Conservation (phyloP, 768 basidiomycete genomes). For the Kwoniella europaea region DNA sequence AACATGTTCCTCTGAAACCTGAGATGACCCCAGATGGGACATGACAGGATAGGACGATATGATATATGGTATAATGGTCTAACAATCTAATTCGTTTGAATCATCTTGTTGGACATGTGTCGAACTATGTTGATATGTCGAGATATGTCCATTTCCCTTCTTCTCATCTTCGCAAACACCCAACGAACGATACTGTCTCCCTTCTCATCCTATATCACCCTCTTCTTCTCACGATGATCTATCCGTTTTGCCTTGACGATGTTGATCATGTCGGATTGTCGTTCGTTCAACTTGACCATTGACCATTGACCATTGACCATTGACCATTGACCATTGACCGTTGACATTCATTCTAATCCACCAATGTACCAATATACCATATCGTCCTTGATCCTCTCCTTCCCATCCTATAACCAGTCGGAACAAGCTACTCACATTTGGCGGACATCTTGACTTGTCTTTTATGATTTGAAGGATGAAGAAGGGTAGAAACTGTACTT, state of each 20-base stretch:
- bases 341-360: not conserved
- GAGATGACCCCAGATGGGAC: not conserved
- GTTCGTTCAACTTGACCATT: not conserved
- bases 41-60: not conserved
- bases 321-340: not conserved
- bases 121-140: not conserved
- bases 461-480: conserved; percentile 30
- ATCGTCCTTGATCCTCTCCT: conserved; percentile 5
- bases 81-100: not conserved
- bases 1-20: not conserved
- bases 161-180: too few relatives aligned
- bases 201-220: too few relatives aligned
- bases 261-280: not conserved
- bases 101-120: not conserved
- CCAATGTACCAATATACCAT: not conserved
- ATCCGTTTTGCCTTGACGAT: too few relatives aligned
- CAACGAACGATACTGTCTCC: too few relatives aligned
- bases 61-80: not conserved
- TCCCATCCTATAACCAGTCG: conserved; percentile 4
- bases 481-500: not conserved
- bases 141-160: not conserved
- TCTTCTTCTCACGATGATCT: too few relatives aligned
- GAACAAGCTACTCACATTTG: conserved; percentile 39
- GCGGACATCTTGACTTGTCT: conserved; percentile 48
- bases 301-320: not conserved